Evolutionary conservation across 179 eudicot species (phyloP).

Genomic region (Dionaea muscipula): DNA sequence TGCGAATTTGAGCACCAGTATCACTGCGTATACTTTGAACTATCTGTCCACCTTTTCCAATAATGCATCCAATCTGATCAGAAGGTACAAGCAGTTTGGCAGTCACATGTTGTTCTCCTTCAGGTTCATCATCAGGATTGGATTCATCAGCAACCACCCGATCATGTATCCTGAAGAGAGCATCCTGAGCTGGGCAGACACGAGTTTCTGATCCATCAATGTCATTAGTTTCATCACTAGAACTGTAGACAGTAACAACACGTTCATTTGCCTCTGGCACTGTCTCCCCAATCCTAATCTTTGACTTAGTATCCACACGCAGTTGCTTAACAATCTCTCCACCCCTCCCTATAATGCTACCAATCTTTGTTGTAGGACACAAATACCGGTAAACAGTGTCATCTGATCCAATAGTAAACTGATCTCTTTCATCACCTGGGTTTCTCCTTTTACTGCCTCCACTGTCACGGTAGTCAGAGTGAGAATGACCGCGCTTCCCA

Average conservation of each 20-base stretch:
- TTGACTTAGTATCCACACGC: conserved; percentile 67
- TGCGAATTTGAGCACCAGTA: conserved; percentile 84
- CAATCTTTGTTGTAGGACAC: conserved; percentile 77
- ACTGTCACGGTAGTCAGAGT: conserved; percentile 46
- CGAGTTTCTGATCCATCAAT: conserved; percentile 48
- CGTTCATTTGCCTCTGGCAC: conserved; percentile 75
- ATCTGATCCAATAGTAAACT: conserved; percentile 50
- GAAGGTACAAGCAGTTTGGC: conserved; percentile 73
- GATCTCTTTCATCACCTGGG: conserved; percentile 50
- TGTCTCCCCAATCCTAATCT: conserved; percentile 83
- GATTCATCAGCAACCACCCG: conserved; percentile 68
- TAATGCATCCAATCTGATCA: conserved; percentile 92
- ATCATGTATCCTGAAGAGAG: conserved; percentile 79
- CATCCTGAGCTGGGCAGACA: conserved; percentile 80
- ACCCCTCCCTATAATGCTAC: conserved; percentile 94
- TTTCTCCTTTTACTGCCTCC: conserved; percentile 68
- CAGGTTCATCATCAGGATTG: conserved; percentile 41
- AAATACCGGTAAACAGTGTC: conserved; percentile 85
- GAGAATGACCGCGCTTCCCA: conserved; percentile 68
- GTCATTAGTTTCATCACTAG: conserved; percentile 61
- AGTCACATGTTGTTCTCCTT: conserved; percentile 47
- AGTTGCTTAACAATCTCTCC: conserved; percentile 91
- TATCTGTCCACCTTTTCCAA: conserved; percentile 95
- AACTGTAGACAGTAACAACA: conserved; percentile 68
- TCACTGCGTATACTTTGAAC: conserved; percentile 79